Percentiles rank a stretch among this genome's conserved stretches.
Evolutionary conservation across 2,329 filamentous ascomycete species (phyloP).

Genomic region (Aspergillus tubingensis): DNA sequence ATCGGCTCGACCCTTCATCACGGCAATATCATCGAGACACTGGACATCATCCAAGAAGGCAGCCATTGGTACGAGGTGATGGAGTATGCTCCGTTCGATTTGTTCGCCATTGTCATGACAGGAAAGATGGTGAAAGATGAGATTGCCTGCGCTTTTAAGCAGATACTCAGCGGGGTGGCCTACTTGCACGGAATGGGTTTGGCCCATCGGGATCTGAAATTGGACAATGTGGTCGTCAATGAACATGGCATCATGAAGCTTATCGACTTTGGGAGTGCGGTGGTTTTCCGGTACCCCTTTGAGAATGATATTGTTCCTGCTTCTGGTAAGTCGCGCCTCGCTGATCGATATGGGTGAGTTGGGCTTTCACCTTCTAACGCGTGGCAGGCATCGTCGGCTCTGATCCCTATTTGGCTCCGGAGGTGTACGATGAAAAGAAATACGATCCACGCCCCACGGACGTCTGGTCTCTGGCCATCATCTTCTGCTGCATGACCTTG

Average conservation of each 20-base stretch:
- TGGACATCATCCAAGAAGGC: slow-evolving; percentile 95
- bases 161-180: slow-evolving; percentile 90
- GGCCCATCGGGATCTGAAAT: slow-evolving; percentile 90
- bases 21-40: slow-evolving; percentile 96
- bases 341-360: background rate
- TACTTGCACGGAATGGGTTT: slow-evolving; percentile 95
- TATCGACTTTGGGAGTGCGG: slow-evolving; percentile 97
- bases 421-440: slow-evolving; percentile 90
- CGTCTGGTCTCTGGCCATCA: slow-evolving; percentile 97
- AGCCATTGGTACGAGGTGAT: slow-evolving; percentile 97
- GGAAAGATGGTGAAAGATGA: slow-evolving; percentile 94
- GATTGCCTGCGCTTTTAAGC: slow-evolving; percentile 85
- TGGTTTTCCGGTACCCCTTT: slow-evolving; percentile 96
- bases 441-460: slow-evolving; percentile 94
- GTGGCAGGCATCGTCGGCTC: slow-evolving; percentile 72
- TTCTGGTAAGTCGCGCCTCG: slow-evolving; percentile 62
- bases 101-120: slow-evolving; percentile 99
- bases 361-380: slow-evolving; percentile 12
- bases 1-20: slow-evolving; percentile 96
- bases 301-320: slow-evolving; percentile 83
- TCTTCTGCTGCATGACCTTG: slow-evolving; percentile 98
- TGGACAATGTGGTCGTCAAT: slow-evolving; percentile 98
- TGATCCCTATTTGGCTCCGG: slow-evolving; percentile 93
- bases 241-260: slow-evolving; percentile 98
- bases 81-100: slow-evolving; percentile 94